Evolutionary conservation across 129 eudicot species (phyloP).

Genomic region (Scalesia atractyloides): DNA sequence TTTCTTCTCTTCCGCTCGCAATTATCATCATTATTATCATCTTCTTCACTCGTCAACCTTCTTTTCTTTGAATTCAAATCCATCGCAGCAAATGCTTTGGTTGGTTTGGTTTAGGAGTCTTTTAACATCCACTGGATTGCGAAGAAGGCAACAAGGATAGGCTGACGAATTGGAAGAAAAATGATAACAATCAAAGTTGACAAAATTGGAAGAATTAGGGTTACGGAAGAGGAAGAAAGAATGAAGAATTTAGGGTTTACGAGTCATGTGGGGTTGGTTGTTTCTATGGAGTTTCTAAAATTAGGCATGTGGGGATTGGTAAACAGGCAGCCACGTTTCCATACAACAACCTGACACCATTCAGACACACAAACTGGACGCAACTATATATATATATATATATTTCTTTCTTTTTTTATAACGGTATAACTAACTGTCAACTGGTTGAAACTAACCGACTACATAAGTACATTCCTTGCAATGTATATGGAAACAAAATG

Average conservation of each 20-base stretch:
- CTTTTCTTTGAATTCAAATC: slow-evolving; percentile 17
- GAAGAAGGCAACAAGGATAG: background rate
- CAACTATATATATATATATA: background rate
- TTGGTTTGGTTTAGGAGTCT: background rate
- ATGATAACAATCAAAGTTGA: background rate
- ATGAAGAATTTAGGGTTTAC: slow-evolving; percentile 33
- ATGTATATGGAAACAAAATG: slow-evolving; percentile 17
- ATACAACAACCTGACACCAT: slow-evolving; percentile 7
- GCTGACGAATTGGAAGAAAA: slow-evolving; percentile 7
- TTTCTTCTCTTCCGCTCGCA: slow-evolving; percentile 7
- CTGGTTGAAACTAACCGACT: background rate
- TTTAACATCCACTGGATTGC: background rate
- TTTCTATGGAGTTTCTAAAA: slow-evolving; percentile 41
- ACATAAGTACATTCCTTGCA: background rate
- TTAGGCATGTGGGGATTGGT: slow-evolving; percentile 39
- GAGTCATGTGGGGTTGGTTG: slow-evolving; percentile 28
- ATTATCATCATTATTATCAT: background rate
- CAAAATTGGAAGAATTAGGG: slow-evolving; percentile 19
- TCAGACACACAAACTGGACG: background rate
- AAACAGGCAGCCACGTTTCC: slow-evolving; percentile 46
- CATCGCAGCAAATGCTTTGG: slow-evolving; percentile 14
- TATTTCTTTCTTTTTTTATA: slow-evolving; percentile 1
- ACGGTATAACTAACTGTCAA: slow-evolving; percentile 27
- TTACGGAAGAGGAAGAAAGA: slow-evolving; percentile 7
- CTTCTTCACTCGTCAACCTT: slow-evolving; percentile 24